These are phyloP conservation scores for Escovopsis sp. DNA, from an alignment of 2,329 filamentous ascomycete genomes.

Conservation along the genomic window DNA sequence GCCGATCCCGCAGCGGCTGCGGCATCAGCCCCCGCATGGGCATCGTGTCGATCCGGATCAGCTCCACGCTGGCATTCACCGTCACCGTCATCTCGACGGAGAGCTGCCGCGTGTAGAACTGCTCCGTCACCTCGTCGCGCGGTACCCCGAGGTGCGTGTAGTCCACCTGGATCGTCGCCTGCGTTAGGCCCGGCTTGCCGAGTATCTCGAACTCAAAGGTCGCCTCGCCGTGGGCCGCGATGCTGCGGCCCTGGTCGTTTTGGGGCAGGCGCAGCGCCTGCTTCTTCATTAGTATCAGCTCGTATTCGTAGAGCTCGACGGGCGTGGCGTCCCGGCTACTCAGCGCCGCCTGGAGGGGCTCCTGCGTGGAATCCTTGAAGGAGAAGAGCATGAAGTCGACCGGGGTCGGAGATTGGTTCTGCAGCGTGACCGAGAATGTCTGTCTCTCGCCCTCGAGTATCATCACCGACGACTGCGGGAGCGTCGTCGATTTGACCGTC, in stretches of 20 bases:
- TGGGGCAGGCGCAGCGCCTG: conserved; percentile 48
- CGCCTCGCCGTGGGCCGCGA: conserved; percentile 50
- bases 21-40: conserved; percentile 57
- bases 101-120: conserved; percentile 74
- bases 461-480: conserved; percentile 80
- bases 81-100: conserved; percentile 72
- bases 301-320: conserved; percentile 73
- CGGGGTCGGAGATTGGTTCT: conserved; percentile 62
- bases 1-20: conserved; percentile 38
- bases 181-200: conserved; percentile 72
- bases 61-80: conserved; percentile 80
- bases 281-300: conserved; percentile 61
- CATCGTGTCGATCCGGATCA: conserved; percentile 65
- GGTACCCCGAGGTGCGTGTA: conserved; percentile 68
- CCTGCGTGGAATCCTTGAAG: conserved; percentile 77
- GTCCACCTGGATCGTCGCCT: conserved; percentile 67
- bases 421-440: conserved; percentile 62
- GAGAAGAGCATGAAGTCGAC: conserved; percentile 79
- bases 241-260: conserved; percentile 40
- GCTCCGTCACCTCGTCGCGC: conserved; percentile 50
- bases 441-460: conserved; percentile 79
- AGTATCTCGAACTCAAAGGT: conserved; percentile 74
- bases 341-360: conserved; percentile 59
- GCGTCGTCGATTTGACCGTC: conserved; percentile 57
- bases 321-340: conserved; percentile 62